Base-by-base conservation (phyloP, 2,329 filamentous ascomycete genomes). In the Neonectria sp. region DNA sequence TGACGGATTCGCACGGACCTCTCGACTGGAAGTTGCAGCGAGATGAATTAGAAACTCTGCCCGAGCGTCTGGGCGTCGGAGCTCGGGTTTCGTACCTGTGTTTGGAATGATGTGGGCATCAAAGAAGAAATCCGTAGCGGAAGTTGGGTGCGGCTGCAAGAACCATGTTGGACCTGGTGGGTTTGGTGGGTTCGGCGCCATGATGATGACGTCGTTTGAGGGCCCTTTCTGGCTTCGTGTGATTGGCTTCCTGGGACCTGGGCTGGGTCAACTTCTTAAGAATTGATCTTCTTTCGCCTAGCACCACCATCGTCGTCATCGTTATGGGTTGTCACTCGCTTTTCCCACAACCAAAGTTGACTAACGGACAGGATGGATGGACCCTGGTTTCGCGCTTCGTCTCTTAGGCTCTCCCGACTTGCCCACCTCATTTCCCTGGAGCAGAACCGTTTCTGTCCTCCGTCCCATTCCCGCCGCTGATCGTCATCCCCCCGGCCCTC, bases 151-250 rank as follows among this genome's bases (percentile, higher is more conserved):
- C 37, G 17, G 37, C 37, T 40, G 37, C 37, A 40, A 40, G 37
- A 15, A 15, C n/a, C n/a, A 17, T 17, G 37, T 40, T 6, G 15
- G 15, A 40, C 40, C 8, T n/a, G 40, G 40, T 45, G 40, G 40
- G 9, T 45, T 24, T 21, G 40, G n/a, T 24, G 40, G 40, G n/a
- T 45, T 45, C 40, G n/a, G 40, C n/a, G 40, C 7, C 40, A 24
- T 45, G 40, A 45, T n/a, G 40, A 45, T 45, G 40, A 45, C 40
- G 40, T 45, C 40, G 40, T 40, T 40, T 17, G n/a, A 45, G 40
- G n/a, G n/a, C n/a, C 60, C 57, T 60, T 52, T 64, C 37, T 64
- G 69, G 27, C 59, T 49, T 63, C 59, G 59, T 45, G 40, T 45
- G n/a, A 24, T 45, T 45, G 40, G 40, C 40, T 45, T 45, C 40